Evolutionary conservation across 345 rosid genomes (phyloP).

Genomic region (Lumnitzera racemosa): DNA sequence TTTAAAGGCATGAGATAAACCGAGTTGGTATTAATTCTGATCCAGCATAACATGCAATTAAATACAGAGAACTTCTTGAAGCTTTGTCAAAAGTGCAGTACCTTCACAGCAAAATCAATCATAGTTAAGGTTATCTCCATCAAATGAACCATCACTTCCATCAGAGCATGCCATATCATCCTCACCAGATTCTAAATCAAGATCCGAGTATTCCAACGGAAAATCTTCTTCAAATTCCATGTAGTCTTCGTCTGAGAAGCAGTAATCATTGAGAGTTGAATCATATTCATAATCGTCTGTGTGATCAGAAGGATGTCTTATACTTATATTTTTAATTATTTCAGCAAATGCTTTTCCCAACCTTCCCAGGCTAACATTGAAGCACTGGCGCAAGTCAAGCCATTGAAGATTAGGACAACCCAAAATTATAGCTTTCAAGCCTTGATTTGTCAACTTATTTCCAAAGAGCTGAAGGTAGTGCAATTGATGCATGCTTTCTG

Average conservation of each 20-base stretch:
- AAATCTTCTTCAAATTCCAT: slow-evolving; percentile 17
- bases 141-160: slow-evolving; percentile 6
- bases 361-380: background rate
- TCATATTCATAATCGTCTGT: too few relatives aligned
- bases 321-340: slow-evolving; percentile 1
- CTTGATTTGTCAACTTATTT: slow-evolving; percentile 6
- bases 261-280: too few relatives aligned
- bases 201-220: slow-evolving; percentile 31
- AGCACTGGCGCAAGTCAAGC: slow-evolving; percentile 11
- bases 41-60: too few relatives aligned
- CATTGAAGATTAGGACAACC: slow-evolving; percentile 4
- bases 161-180: slow-evolving; percentile 22
- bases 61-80: too few relatives aligned
- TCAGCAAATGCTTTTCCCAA: slow-evolving; percentile 4
- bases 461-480: slow-evolving; percentile 1
- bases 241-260: background rate
- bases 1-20: too few relatives aligned
- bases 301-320: background rate
- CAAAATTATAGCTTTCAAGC: slow-evolving; percentile 5
- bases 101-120: too few relatives aligned
- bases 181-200: slow-evolving; percentile 33
- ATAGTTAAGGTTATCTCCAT: too few relatives aligned
- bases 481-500: slow-evolving; percentile 2
- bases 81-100: too few relatives aligned
- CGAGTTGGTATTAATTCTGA: too few relatives aligned